Evolutionary conservation across 2,329 filamentous ascomycete genomes (phyloP), one percentile per base, ranked within the genome.

Genomic region (Penicillium carneum): DNA sequence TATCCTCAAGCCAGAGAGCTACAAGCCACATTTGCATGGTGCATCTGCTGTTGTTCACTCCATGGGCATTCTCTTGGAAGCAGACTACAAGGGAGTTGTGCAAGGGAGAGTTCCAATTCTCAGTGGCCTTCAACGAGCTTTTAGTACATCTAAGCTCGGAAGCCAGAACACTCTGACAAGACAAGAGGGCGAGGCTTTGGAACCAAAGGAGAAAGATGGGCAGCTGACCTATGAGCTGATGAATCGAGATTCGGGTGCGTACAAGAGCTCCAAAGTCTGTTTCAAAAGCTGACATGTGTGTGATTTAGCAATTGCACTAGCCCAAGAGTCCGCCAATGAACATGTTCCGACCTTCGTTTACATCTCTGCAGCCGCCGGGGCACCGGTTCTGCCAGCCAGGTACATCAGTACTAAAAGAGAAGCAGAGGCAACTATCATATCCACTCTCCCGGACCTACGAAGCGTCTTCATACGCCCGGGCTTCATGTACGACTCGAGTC

Each of bases 151-250:
- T 2, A 89, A 89, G 68, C 70, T 77, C 26, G 82, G 80, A 72
- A 85, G 87, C 59, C 86, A 87, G 56, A 91, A 96, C 75, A 92
- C 91, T 2, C 82, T 96, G 18, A 84, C 89, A 63, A 83, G 85
- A 55, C 81, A 82, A 53, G 77, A 83, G 43, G 86, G 84, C 50
- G 85, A 86, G 63, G 83, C 86, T 63, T 84, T 93, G 67, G 83
- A 84, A 67, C 85, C 88, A 0, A 83, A 87, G 54, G 88, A 91
- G 76, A 85, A 82, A 47, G 87, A 88, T 69, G 88, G 88, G 29
- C 90, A 95, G 79, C 83, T 97, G 71, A 97, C 94, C 18, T 99
- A 99, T 81, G 95, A 98, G 81, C 84, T 93, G 63, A 97, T 99
- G 92, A 99, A 99, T 80, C 87, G 95, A 59, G 94, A 98, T 80